A percentile compares a stretch with the other conserved stretches of the same genome.
phyloP scores from a whole-genome alignment of 2,329 filamentous ascomycete species.

The Pseudohalonectria lignicola region DNA sequence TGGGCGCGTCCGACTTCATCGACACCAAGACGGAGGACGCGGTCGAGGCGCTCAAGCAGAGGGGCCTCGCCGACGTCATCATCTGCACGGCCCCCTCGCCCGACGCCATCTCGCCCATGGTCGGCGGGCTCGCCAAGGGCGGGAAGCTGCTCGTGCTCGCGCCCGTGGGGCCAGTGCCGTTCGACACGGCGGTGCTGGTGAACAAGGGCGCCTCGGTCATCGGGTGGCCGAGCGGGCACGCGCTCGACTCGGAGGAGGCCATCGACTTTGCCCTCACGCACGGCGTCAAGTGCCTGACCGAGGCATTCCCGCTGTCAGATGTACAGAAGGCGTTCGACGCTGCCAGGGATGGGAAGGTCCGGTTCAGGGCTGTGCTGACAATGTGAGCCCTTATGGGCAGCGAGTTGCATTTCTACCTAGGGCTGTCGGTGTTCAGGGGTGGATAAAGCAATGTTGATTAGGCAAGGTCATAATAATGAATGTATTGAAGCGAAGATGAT shows the following conservation, averaged over 20 bases:
- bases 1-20: slow-evolving; percentile 52
- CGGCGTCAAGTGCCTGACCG: slow-evolving; percentile 51
- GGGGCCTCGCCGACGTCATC: slow-evolving; percentile 52
- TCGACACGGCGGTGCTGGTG: slow-evolving; percentile 31
- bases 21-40: slow-evolving; percentile 42
- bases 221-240: slow-evolving; percentile 52
- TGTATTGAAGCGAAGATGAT: no score
- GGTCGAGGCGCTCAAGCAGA: slow-evolving; percentile 27
- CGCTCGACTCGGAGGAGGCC: slow-evolving; percentile 54
- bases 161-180: slow-evolving; percentile 30
- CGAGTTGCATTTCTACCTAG: no score
- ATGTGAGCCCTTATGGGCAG: no score
- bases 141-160: slow-evolving; percentile 53
- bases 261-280: slow-evolving; percentile 53
- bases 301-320: slow-evolving; percentile 50
- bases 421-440: no score
- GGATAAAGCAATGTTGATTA: no score
- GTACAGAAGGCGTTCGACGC: slow-evolving; percentile 27
- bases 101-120: slow-evolving; percentile 38
- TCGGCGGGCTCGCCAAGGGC: slow-evolving; percentile 37
- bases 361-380: neutral
- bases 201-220: slow-evolving; percentile 46
- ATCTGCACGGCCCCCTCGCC: slow-evolving; percentile 53
- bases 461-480: no score
- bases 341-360: neutral